Evolutionary conservation across 768 basidiomycete species (phyloP).

Genomic region (Pulveroboletus sp.): DNA sequence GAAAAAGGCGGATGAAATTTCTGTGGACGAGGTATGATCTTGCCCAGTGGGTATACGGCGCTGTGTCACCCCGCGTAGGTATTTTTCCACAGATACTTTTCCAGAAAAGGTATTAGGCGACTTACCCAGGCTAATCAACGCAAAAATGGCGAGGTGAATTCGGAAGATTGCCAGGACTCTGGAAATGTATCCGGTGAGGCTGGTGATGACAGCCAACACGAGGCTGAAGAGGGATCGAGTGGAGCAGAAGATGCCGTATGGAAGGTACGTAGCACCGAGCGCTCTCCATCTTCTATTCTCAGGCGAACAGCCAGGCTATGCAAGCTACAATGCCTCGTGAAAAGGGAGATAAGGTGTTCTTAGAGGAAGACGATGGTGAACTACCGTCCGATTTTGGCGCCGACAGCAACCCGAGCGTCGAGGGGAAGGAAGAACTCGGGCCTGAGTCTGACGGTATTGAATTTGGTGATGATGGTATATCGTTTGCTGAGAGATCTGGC

Average conservation of each 20-base stretch:
- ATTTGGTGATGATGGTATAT: conserved; percentile 45
- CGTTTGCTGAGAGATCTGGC: conserved; percentile 61
- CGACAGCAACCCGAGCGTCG: conserved; percentile 30
- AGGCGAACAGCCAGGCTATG: conserved; percentile 60
- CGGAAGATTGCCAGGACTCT: conserved; percentile 23
- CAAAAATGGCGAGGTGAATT: conserved; percentile 20
- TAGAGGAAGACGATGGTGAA: conserved; percentile 31
- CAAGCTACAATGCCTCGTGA: conserved; percentile 74
- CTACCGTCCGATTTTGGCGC: conserved; percentile 25
- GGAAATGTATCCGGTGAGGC: conserved; percentile 18
- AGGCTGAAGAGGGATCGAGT: conserved; percentile 38
- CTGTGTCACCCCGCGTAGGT: conserved; percentile 39
- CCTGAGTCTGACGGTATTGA: conserved; percentile 29
- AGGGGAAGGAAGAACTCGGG: conserved; percentile 26
- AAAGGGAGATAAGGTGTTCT: conserved; percentile 43
- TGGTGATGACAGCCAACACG: conserved; percentile 23
- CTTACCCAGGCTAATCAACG: conserved; percentile 39
- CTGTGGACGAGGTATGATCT: conserved; percentile 72
- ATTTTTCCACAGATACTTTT: conserved; percentile 91
- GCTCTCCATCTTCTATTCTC: not conserved
- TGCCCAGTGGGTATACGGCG: not conserved
- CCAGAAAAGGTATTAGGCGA: conserved; percentile 57
- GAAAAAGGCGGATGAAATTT: conserved; percentile 63
- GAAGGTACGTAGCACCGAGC: conserved; percentile 55
- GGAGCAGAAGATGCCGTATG: conserved; percentile 69